Conservation (phyloP, 1,284 basidiomycete genomes). For the Erythrobasidium hasegawianum region DNA sequence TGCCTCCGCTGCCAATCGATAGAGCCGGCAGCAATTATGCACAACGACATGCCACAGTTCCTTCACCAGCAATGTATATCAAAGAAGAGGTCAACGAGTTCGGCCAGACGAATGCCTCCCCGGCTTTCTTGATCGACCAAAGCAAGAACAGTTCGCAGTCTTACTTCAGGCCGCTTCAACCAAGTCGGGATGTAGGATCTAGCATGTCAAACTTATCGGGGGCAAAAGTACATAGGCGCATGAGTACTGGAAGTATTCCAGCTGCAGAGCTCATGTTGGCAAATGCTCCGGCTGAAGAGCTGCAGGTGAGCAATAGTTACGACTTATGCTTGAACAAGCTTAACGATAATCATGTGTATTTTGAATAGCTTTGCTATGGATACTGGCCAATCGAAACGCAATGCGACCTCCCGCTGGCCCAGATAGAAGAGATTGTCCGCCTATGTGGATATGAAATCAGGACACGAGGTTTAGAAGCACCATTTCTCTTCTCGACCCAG, state of each 20-base stretch:
- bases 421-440: conserved; percentile 29
- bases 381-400: conserved; percentile 36
- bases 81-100: not conserved
- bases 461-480: conserved; percentile 61
- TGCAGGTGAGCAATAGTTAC: no score
- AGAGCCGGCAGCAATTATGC: not conserved
- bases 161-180: conserved; percentile 13
- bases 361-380: conserved; percentile 31
- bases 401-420: conserved; percentile 24
- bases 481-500: conserved; percentile 74
- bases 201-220: not conserved
- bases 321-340: not conserved
- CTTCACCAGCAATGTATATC: not conserved
- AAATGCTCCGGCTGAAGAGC: conserved; percentile 13
- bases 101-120: not conserved
- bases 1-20: conserved; percentile 2
- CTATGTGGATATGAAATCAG: conserved; percentile 27
- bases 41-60: conserved; percentile 1
- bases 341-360: not conserved
- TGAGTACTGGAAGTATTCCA: conserved; percentile 30
- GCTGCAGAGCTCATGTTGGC: conserved; percentile 12
- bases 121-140: not conserved
- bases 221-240: not conserved
- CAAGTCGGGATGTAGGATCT: not conserved
- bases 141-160: conserved; percentile 4